Base-by-base conservation (phyloP, 164 flowering plant genomes). In the Euptelea pleiosperma region DNA sequence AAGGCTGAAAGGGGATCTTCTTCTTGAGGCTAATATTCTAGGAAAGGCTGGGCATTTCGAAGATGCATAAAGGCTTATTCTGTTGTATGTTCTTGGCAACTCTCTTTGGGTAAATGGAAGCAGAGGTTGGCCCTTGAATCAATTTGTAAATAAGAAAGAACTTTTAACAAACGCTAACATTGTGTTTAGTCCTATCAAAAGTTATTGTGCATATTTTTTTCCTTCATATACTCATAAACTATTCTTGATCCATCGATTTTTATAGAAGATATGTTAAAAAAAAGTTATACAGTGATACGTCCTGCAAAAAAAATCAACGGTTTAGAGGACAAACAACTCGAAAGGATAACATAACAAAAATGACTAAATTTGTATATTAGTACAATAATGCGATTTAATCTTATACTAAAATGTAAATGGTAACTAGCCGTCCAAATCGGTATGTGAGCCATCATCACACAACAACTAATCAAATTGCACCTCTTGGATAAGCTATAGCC, bases 221-320 rank as follows among this genome's bases (percentile, higher is more conserved):
- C 79, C 44, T 79, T 59, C 94, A 83, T 79, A 68, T 68, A 87
- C 26, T 73, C 78, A 67, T 89, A 87, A 10, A 87, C 34, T 6
- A 87, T 75, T 64, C 92, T n/a, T n/a, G n/a, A n/a, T 77, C 97
- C 97, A 89, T n/a, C 75, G 77, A 52, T 68, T 79, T 54, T 71
- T 79, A n/a, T 57, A 83, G 42, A 16, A 84, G 84, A 6, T 91
- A 83, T 6, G 94, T 62, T 1, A 85, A 77, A 68, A 89, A 89
- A 60, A 89, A 89, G 64, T 89, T 78, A 68, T 80, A 87, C 55
- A 89, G 39, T 44, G 87, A 48, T 0, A 89, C 97, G 77, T 89
- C 97, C 94, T 87, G 58, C 67, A n/a, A 71, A 29, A 43, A 64
- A 8, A 11, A 30, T 43, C 9, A 47, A 22, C 40, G 18, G 30